Evolutionary conservation across 257 asterid genomes (phyloP).

Genomic region (Eustoma russellianum): DNA sequence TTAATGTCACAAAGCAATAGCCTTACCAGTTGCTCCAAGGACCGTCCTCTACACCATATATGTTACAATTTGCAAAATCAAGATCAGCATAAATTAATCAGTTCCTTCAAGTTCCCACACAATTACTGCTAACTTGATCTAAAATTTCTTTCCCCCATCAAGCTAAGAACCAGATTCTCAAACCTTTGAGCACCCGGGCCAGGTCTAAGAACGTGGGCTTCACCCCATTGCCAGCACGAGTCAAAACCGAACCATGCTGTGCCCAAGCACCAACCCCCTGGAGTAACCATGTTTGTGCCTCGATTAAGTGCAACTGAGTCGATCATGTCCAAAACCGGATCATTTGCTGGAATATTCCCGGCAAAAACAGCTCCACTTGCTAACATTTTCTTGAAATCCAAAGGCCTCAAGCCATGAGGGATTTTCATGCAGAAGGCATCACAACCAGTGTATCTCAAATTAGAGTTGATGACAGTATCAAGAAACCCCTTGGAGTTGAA

Average conservation of each 20-base stretch:
- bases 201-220: slow-evolving; percentile 22
- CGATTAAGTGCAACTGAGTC: slow-evolving; percentile 26
- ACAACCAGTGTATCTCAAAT: slow-evolving; percentile 13
- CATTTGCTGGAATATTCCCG: slow-evolving; percentile 16
- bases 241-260: slow-evolving; percentile 21
- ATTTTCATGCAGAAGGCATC: slow-evolving; percentile 2
- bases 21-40: too few relatives aligned
- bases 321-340: slow-evolving; percentile 26
- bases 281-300: slow-evolving; percentile 15
- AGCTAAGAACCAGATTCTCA: slow-evolving; percentile 21
- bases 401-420: slow-evolving; percentile 1
- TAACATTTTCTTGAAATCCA: slow-evolving; percentile 11
- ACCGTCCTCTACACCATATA: neutral
- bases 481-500: slow-evolving; percentile 25
- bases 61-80: neutral
- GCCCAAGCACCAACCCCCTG: slow-evolving; percentile 44
- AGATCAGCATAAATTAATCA: neutral
- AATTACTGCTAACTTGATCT: slow-evolving; percentile 1
- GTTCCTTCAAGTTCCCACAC: neutral
- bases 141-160: slow-evolving; percentile 11
- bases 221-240: slow-evolving; percentile 32
- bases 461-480: slow-evolving; percentile 28
- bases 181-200: slow-evolving; percentile 26
- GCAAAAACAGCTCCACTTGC: slow-evolving; percentile 27
- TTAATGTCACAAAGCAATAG: too few relatives aligned